Evolutionary conservation across 2,329 filamentous ascomycete genomes (phyloP), one percentile per base, ranked within the genome.

Genomic region (Emergomyces africanus): DNA sequence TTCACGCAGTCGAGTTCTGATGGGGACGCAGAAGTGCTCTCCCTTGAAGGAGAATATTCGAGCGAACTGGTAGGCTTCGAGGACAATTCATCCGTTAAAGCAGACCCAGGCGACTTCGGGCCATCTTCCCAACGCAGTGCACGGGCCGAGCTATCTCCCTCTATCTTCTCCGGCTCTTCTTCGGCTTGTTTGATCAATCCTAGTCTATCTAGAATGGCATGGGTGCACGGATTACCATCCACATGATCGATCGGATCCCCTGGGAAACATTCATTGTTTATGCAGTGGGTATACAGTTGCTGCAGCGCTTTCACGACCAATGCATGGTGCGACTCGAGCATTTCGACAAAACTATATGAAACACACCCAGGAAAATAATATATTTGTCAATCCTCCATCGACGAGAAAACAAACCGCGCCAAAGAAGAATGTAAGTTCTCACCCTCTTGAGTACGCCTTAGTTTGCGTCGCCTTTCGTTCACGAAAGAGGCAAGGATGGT

Each of bases 391-490:
- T 49, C 44, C 41, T 56, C 30, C 18, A 30, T n/a, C 35, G 18
- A 39, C 12, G 9, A 58, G 25, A 53, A 53, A 50, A 0, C 35
- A 28, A 53, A n/a, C 35, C 33, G 56, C 20, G 48, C 20, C 12
- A 46, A 48, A 23, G 25, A 54, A 37, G 44, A 57, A 42, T 48
- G 25, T 35, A 55, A 57, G 12, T 23, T 42, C 68, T 68, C 58
- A 76, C 74, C 73, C 74, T 66, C 71, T 68, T 54, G 74, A 76
- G 60, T 76, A 76, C 10, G 74, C 71, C 61, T 75, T 76, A 14
- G 72, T 73, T 61, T 75, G 73, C 0, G 72, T 75, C 18, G 73
- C 71, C 61, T 75, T 76, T 61, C 72, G 69, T 62, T 76, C 74
- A 14, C 74, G 70, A 61, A 76, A 76, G 15, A 76, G 68, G 62